Base-by-base conservation (phyloP, 257 asterid genomes). In the Salvia hispanica region DNA sequence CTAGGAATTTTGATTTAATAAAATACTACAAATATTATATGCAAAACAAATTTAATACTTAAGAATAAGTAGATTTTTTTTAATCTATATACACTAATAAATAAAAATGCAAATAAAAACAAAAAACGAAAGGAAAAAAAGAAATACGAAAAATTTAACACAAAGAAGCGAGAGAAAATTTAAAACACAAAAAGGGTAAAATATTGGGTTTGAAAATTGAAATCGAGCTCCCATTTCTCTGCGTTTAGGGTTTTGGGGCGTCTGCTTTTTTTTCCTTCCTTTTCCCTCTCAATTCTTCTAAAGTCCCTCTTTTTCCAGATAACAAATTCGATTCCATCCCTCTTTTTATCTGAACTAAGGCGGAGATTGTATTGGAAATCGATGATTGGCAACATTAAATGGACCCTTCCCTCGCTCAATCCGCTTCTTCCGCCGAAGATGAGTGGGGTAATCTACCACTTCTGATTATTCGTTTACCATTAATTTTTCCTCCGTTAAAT, bases 371-470 rank as follows among this genome's bases (percentile, higher is more conserved):
- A 40, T 61, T 60, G 25, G 67, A 69, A 71, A 68, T 80, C 90
- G 77, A 85, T 85, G 92, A 79, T 85, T 88, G 46, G 65, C 76
- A 74, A 77, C 82, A 62, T 58, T 74, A 62, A 58, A 84, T 88
- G 91, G 96, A 86, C 65, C 61, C 74, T 37, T 76, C 80, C 48
- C 72, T 76, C 39, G 71, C 70, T 74, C 90, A 79, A 47, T 58
- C 81, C 80, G 44, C 86, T 77, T 63, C 79, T 76, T 72, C 88
- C 61, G 85, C 88, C 61, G 85, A 83, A 67, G 88, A 89, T 18
- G 96, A 86, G 80, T 81, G 83, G 86, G 82, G 76, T 76, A 50
- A 56, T 64, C 31, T 44, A 7, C 36, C 15, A 13, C 5, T 36
- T 40, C 52, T 0, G 1, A 18, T 18, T 52, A 13, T 52, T 16